Conservation (phyloP, 2,329 filamentous ascomycete species). For the Metarhizium sp. region DNA sequence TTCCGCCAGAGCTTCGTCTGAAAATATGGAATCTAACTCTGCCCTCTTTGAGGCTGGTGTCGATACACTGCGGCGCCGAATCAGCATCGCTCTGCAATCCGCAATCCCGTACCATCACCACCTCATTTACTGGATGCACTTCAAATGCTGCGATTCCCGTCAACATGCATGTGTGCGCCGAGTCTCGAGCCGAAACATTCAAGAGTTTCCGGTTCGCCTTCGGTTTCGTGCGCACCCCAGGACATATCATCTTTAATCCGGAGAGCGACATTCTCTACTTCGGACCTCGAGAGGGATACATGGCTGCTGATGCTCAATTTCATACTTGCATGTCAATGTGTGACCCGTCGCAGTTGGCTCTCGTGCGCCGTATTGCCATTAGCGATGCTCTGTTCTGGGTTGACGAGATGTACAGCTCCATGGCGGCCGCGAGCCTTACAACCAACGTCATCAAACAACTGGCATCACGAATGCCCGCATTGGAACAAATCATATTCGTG, state of each 20-base stretch:
- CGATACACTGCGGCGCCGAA: slow-evolving; percentile 29
- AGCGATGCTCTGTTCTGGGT: slow-evolving; percentile 35
- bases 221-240: slow-evolving; percentile 30
- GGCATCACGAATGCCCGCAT: slow-evolving; percentile 25
- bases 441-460: slow-evolving; percentile 30
- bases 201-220: slow-evolving; percentile 31
- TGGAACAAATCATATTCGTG: slow-evolving; percentile 35
- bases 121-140: slow-evolving; percentile 25
- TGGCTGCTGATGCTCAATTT: slow-evolving; percentile 36
- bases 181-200: slow-evolving; percentile 35
- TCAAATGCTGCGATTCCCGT: slow-evolving; percentile 31
- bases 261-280: slow-evolving; percentile 37
- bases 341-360: slow-evolving; percentile 28
- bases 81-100: slow-evolving; percentile 15
- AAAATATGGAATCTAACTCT: slow-evolving; percentile 38
- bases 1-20: slow-evolving; percentile 37
- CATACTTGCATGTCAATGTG: slow-evolving; percentile 34
- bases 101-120: slow-evolving; percentile 5
- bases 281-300: slow-evolving; percentile 33
- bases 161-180: slow-evolving; percentile 35
- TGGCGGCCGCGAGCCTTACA: slow-evolving; percentile 29
- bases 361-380: slow-evolving; percentile 33
- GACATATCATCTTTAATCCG: slow-evolving; percentile 33
- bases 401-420: slow-evolving; percentile 24
- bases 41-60: slow-evolving; percentile 32